Conservation (phyloP, 2,329 filamentous ascomycete species). For the Aspergillus floridensis region DNA sequence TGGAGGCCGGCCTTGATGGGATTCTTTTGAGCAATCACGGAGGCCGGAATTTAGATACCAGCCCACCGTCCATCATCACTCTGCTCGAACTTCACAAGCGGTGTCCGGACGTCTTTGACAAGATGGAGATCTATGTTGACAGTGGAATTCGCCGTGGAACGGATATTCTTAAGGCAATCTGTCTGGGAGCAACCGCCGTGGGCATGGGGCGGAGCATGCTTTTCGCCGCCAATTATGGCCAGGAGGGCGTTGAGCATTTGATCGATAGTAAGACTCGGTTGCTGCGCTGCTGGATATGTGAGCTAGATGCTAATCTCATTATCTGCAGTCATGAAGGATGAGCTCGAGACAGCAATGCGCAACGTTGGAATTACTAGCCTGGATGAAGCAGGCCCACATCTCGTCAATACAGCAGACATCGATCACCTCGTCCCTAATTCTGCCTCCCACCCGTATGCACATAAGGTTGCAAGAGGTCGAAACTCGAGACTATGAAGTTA, state of each 20-base stretch:
- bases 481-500: not conserved
- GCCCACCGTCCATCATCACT: constrained; percentile 50
- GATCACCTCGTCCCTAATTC: constrained; percentile 49
- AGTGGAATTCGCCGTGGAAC: constrained; percentile 54
- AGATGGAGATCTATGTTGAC: constrained; percentile 54
- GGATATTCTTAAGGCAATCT: constrained; percentile 55
- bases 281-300: not conserved
- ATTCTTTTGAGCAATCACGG: constrained; percentile 60
- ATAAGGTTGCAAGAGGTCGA: constrained; percentile 31
- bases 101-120: constrained; percentile 51
- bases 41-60: constrained; percentile 55
- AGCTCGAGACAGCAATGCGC: constrained; percentile 52
- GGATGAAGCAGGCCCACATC: constrained; percentile 42
- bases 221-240: constrained; percentile 54
- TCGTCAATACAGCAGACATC: constrained; percentile 51
- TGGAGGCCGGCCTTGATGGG: constrained; percentile 51
- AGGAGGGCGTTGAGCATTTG: constrained; percentile 55
- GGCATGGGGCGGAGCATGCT: constrained; percentile 54
- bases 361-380: constrained; percentile 48
- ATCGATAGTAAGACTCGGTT: constrained; percentile 51
- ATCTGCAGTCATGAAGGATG: constrained; percentile 44
- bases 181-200: constrained; percentile 55
- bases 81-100: constrained; percentile 52
- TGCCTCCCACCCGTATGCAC: constrained; percentile 45
- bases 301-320: constrained; percentile 1